These are phyloP conservation scores for Phytophthora meadii DNA, from an alignment of 352 stramenopile species.

Conservation along the genomic window DNA sequence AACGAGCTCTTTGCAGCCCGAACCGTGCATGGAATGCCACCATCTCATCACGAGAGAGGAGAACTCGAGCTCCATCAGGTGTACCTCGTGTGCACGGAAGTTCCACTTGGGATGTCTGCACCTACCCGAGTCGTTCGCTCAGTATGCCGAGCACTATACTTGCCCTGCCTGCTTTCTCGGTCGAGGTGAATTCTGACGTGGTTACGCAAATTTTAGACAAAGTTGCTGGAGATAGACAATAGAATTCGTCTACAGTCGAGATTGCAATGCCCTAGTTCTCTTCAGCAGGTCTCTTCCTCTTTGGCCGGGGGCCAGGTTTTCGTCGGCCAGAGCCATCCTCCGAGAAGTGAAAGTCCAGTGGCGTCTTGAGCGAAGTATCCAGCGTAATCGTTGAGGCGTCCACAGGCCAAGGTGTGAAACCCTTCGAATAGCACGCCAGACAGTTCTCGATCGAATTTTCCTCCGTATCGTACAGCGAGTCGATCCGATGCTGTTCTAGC, in stretches of 20 bases:
- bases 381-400: conserved; percentile 52
- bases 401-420: conserved; percentile 71
- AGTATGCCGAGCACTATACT: conserved; percentile 66
- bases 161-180: conserved; percentile 73
- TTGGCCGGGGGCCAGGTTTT: conserved; percentile 69
- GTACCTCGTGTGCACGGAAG: conserved; percentile 45
- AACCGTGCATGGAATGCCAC: conserved; percentile 51
- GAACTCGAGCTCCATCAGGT: conserved; percentile 49
- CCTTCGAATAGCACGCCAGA: conserved; percentile 59
- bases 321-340: conserved; percentile 56
- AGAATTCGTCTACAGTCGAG: conserved; percentile 1
- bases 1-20: conserved; percentile 17
- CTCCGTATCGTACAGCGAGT: conserved; percentile 75
- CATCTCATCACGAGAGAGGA: conserved; percentile 42
- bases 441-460: conserved; percentile 78
- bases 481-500: conserved; percentile 73
- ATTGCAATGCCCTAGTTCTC: background rate
- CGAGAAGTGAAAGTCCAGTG: conserved; percentile 69
- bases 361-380: conserved; percentile 63
- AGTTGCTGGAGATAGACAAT: background rate
- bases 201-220: background rate
- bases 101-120: conserved; percentile 70
- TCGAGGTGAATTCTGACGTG: conserved; percentile 31
- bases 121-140: conserved; percentile 60
- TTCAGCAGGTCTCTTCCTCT: conserved; percentile 30